Conservation (phyloP, 331 rosid species). For the Prunus yedoensis region DNA sequence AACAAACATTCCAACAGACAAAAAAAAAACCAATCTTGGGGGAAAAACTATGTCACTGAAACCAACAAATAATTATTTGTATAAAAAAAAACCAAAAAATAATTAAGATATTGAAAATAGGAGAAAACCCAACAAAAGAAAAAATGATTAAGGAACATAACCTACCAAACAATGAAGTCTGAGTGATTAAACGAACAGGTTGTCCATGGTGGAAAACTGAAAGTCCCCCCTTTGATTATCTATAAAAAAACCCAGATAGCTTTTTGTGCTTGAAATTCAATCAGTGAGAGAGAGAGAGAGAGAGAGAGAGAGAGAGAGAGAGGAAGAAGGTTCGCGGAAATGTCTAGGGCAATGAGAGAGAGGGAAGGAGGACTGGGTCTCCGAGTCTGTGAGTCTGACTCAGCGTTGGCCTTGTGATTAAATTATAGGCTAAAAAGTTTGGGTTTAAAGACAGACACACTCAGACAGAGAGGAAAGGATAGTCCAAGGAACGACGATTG, state of each 20-base stretch:
- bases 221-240: constrained; percentile 12
- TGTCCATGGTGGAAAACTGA: constrained; percentile 1
- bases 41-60: not conserved
- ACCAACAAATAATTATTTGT: too few species aligned
- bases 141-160: not conserved
- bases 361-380: not conserved
- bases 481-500: constrained; percentile 16
- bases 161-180: constrained; percentile 15
- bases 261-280: constrained; percentile 6
- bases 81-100: not conserved
- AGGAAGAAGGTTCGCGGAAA: constrained; percentile 28
- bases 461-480: not conserved
- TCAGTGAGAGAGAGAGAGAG: too few species aligned
- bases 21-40: not conserved
- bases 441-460: not conserved
- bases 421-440: not conserved
- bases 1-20: not conserved
- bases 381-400: not conserved
- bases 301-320: constrained; percentile 8
- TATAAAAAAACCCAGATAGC: not conserved
- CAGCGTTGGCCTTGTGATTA: not conserved
- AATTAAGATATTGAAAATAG: not conserved
- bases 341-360: not conserved
- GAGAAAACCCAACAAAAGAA: not conserved
- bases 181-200: not conserved